phyloP scores from a whole-genome alignment of 202 grass and related monocot genomes.

The Zoysia matrella region DNA sequence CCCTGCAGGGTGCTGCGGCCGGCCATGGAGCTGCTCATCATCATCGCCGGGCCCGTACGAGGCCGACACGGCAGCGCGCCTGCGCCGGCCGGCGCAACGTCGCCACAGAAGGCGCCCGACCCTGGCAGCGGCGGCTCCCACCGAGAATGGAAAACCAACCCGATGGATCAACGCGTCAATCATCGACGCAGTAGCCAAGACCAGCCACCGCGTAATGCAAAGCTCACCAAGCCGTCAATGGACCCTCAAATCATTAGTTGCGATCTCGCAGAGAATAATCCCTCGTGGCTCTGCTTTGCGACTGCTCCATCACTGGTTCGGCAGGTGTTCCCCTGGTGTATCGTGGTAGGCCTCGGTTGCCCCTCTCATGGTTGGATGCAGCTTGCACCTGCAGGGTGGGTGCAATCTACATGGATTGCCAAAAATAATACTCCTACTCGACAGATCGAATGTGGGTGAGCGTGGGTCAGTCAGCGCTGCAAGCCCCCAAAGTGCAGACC shows the following conservation, averaged over 20 bases:
- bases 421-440: too few species aligned
- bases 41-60: not conserved
- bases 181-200: not conserved
- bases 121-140: slow-evolving; percentile 14
- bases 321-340: slow-evolving; percentile 2
- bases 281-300: not conserved
- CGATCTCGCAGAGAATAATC: not conserved
- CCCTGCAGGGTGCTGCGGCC: too few species aligned
- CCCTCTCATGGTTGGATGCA: not conserved
- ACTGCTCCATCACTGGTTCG: not conserved
- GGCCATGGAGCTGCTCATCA: not conserved
- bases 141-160: slow-evolving; percentile 6
- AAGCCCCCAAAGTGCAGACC: too few species aligned
- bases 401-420: slow-evolving; percentile 25
- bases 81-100: slow-evolving; percentile 32
- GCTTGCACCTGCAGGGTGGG: not conserved
- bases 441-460: not conserved
- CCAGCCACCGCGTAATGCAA: too few species aligned
- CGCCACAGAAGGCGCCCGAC: not conserved
- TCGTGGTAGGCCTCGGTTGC: not conserved
- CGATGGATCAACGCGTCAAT: slow-evolving; percentile 8
- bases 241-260: slow-evolving; percentile 10
- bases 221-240: not conserved
- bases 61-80: slow-evolving; percentile 31
- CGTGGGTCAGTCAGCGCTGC: not conserved